These are phyloP conservation scores for Beauveria caledonica DNA, from an alignment of 2,329 filamentous ascomycete genomes.

Conservation along the genomic window DNA sequence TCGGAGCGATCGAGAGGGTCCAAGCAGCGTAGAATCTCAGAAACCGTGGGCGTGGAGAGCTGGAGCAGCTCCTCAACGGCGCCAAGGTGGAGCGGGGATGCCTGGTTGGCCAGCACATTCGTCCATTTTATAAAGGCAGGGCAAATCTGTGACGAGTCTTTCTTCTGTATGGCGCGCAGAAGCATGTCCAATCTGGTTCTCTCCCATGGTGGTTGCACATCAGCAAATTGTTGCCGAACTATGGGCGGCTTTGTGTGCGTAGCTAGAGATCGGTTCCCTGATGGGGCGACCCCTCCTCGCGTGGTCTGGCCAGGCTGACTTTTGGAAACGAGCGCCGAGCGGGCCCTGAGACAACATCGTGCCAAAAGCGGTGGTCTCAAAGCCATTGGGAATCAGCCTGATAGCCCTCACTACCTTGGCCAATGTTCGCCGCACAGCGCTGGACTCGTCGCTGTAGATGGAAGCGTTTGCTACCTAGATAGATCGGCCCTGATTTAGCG, in stretches of 20 bases:
- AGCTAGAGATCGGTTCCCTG: slow-evolving; percentile 19
- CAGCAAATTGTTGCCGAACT: slow-evolving; percentile 6
- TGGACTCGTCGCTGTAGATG: not conserved
- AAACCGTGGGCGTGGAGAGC: slow-evolving; percentile 49
- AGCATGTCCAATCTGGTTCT: slow-evolving; percentile 19
- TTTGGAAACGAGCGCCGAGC: not conserved
- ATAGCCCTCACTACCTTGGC: not conserved
- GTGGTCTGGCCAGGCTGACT: slow-evolving; percentile 15
- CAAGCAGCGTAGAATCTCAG: slow-evolving; percentile 53
- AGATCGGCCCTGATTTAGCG: not conserved
- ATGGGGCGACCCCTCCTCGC: slow-evolving; percentile 16
- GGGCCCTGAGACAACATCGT: slow-evolving; percentile 15
- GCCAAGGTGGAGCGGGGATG: slow-evolving; percentile 15
- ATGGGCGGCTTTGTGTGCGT: slow-evolving; percentile 13
- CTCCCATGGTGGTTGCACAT: slow-evolving; percentile 11
- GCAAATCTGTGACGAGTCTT: slow-evolving; percentile 18
- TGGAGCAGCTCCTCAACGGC: slow-evolving; percentile 24
- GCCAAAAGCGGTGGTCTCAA: slow-evolving; percentile 20
- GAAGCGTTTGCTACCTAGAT: not conserved
- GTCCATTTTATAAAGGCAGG: slow-evolving; percentile 23
- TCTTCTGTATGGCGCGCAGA: slow-evolving; percentile 25
- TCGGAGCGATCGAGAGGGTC: slow-evolving; percentile 48
- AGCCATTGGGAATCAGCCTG: slow-evolving; percentile 19
- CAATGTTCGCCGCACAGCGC: not conserved
- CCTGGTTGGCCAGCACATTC: slow-evolving; percentile 15